These are phyloP conservation scores for Artemisia annua DNA, from an alignment of 129 eudicot genomes.

Conservation along the genomic window DNA sequence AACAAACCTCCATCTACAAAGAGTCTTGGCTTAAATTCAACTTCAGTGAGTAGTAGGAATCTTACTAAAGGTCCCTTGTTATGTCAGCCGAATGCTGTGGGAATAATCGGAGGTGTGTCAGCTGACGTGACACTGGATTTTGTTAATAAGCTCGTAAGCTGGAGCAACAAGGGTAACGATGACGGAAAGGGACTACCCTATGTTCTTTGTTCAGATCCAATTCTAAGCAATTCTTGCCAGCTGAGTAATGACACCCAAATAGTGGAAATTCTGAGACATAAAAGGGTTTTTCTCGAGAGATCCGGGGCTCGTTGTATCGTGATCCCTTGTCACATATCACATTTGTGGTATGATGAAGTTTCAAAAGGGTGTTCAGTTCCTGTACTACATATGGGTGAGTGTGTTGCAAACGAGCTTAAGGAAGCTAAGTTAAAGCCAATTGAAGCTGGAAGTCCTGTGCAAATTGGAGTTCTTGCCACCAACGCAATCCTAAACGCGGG, in stretches of 20 bases:
- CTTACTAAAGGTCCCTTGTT: constrained; percentile 24
- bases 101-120: constrained; percentile 68
- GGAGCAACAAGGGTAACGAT: constrained; percentile 39
- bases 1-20: constrained; percentile 15
- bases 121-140: constrained; percentile 43
- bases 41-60: constrained; percentile 9
- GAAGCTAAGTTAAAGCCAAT: constrained; percentile 77
- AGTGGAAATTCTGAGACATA: constrained; percentile 50
- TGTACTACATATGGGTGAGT: constrained; percentile 72
- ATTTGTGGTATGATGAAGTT: constrained; percentile 67
- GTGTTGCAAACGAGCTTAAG: constrained; percentile 77
- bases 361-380: constrained; percentile 62
- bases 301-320: constrained; percentile 72
- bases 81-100: constrained; percentile 46
- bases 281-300: constrained; percentile 57
- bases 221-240: constrained; percentile 33
- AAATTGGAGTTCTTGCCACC: constrained; percentile 67
- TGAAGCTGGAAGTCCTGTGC: constrained; percentile 67
- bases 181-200: constrained; percentile 41
- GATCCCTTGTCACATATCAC: constrained; percentile 73
- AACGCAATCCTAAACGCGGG: constrained; percentile 43
- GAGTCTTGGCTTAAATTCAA: constrained; percentile 20
- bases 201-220: constrained; percentile 64
- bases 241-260: constrained; percentile 30
- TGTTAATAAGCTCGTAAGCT: constrained; percentile 48